Percentiles rank a stretch among this genome's conserved stretches.
Evolutionary conservation across 495 filamentous ascomycete genomes (phyloP).

Genomic region (Lasiosphaeriaceae sp.): DNA sequence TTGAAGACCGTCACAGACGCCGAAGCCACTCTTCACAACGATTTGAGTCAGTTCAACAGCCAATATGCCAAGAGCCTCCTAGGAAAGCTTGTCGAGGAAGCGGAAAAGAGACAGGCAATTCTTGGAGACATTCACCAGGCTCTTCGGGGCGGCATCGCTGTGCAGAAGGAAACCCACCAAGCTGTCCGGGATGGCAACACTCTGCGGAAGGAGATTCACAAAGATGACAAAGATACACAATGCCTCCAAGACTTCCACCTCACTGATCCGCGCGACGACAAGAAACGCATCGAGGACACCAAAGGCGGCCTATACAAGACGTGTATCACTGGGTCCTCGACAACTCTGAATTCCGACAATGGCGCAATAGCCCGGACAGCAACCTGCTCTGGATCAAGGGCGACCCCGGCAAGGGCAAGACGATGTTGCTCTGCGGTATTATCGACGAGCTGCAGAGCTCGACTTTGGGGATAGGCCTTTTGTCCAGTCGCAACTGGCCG

Average conservation of each 20-base stretch:
- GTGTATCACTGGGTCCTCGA: constrained; percentile 42
- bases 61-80: constrained; percentile 7
- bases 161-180: constrained; percentile 7
- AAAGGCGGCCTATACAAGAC: constrained; percentile 41
- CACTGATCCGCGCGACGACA: constrained; percentile 33
- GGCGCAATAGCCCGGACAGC: constrained; percentile 31
- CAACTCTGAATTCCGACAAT: constrained; percentile 31
- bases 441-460: constrained; percentile 30
- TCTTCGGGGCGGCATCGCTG: constrained; percentile 20
- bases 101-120: neutral
- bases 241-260: constrained; percentile 25
- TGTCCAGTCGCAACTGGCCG: constrained; percentile 23
- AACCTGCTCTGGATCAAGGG: constrained; percentile 40
- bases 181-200: constrained; percentile 21
- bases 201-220: constrained; percentile 1
- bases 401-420: constrained; percentile 45
- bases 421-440: constrained; percentile 45
- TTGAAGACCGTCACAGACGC: constrained; percentile 19
- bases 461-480: neutral
- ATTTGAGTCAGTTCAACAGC: constrained; percentile 9
- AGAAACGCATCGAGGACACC: constrained; percentile 33
- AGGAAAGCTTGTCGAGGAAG: constrained; percentile 6
- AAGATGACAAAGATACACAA: constrained; percentile 1
- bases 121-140: constrained; percentile 9
- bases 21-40: constrained; percentile 18